Evolutionary conservation across 768 basidiomycete genomes (phyloP).

Genomic region (Lactifluus hygrophoroides): DNA sequence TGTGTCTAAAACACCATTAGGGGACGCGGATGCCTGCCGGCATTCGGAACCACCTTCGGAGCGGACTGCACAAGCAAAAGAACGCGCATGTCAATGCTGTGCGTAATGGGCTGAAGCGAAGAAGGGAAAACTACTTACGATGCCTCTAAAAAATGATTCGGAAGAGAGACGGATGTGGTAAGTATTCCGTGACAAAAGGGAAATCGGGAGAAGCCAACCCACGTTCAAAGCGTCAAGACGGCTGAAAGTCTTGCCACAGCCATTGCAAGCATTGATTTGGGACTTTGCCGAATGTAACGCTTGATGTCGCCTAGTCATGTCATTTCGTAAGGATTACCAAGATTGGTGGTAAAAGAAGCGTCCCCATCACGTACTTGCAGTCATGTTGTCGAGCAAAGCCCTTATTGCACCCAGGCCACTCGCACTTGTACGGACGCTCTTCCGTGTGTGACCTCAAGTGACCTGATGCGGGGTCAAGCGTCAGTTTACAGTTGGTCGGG

Average conservation of each 20-base stretch:
- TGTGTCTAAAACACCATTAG: conserved; percentile 2
- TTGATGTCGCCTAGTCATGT: conserved; percentile 64
- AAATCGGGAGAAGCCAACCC: conserved; percentile 32
- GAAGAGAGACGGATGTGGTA: conserved; percentile 9
- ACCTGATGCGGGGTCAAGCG: conserved; percentile 37
- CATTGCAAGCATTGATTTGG: conserved; percentile 78
- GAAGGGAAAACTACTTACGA: conserved; percentile 39
- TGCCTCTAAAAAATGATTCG: conserved; percentile 52
- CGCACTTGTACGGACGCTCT: conserved; percentile 88
- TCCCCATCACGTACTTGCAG: conserved; percentile 68
- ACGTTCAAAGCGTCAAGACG: conserved; percentile 91
- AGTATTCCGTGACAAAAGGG: conserved; percentile 20
- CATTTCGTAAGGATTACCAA: conserved; percentile 6
- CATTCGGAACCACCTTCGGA: conserved; percentile 82
- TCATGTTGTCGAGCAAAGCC: conserved; percentile 94
- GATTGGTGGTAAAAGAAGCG: not conserved
- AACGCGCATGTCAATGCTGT: conserved; percentile 20
- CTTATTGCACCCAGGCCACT: conserved; percentile 91
- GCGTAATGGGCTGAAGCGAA: not conserved
- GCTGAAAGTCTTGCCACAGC: conserved; percentile 93
- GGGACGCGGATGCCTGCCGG: conserved; percentile 29
- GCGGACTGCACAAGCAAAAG: conserved; percentile 46
- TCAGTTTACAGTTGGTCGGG: conserved; percentile 3
- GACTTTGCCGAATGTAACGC: conserved; percentile 80
- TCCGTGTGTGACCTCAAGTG: conserved; percentile 94